Evolutionary conservation across 192 early-diverging fungal genomes (phyloP), one percentile per base, ranked within the genome.

Genomic region (Coemansia biformis): DNA sequence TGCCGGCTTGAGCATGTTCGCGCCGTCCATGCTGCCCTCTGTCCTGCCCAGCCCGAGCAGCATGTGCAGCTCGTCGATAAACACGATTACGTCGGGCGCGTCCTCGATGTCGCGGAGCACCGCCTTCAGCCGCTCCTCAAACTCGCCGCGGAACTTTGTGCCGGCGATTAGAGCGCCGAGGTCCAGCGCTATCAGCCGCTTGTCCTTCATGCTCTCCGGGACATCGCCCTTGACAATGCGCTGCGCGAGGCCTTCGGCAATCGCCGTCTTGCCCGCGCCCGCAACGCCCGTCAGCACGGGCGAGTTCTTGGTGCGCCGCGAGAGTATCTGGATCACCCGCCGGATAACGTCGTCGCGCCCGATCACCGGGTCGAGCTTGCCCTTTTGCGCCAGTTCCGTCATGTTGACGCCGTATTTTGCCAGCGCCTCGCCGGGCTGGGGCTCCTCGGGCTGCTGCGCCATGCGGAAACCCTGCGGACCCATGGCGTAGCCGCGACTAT

Each of bases 341-440:
- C 86, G 77, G 44, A 89, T 89, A 24, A 82, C 78, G 53, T 87
- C 81, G 50, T 89, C 86, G 37, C 86, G 78, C 11, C 86, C 86
- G 38, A 89, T 87, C 5, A 89, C 85, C 22, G 86, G 86, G 63
- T 90, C 87, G 3, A 90, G 79, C 46, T 90, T 90, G 43, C 86
- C 86, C 33, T 82, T 75, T n/a, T 66, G 54, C 15, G 86, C 87
- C 28, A 84, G 71, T 12, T 82, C 81, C 13, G 86, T 90, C 54
- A 90, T 66, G 54, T 90, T 85, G 9, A 85, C 73, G 12, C 86
- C 84, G 57, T 81, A 80, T 48, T 79, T 44, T 35, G 69, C 68
- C n/a, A 79, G 71, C 2, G 78, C 75, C 17, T 73, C 63, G 15
- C 69, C 69, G n/a, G 69, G 69, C 62, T 73, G 54, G 9, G 67